phyloP scores from a whole-genome alignment of 305 asterid species.

The Fraxinus platypoda region DNA sequence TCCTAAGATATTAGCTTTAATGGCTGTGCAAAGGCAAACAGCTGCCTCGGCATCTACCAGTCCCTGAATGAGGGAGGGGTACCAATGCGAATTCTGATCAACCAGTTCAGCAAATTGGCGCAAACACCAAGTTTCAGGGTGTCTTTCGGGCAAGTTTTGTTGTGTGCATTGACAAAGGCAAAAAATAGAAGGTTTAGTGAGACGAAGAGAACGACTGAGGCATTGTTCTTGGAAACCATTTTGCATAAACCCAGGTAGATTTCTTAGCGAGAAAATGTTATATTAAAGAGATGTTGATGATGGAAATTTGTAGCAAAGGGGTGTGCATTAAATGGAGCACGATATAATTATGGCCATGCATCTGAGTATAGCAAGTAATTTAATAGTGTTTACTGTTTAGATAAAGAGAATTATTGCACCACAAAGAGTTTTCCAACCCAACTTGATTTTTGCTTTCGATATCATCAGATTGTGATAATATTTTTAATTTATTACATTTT shows the following conservation, averaged over 20 bases:
- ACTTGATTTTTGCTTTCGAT: too few relatives aligned
- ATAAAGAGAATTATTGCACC: not conserved
- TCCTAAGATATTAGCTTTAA: too few relatives aligned
- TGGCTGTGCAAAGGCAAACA: not conserved
- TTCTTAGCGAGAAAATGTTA: not conserved
- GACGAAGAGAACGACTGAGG: not conserved
- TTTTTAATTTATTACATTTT: too few relatives aligned
- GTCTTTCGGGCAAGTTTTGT: not conserved
- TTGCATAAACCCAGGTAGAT: not conserved
- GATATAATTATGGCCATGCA: not conserved
- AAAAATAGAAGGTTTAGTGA: not conserved
- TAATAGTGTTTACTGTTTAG: not conserved
- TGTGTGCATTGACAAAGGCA: not conserved
- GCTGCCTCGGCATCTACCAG: not conserved
- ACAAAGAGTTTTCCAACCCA: not conserved
- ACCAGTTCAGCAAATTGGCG: not conserved
- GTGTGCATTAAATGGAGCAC: not conserved
- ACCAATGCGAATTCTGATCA: not conserved
- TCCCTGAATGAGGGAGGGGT: not conserved
- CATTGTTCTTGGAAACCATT: not conserved
- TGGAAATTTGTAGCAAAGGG: not conserved
- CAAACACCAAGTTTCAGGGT: not conserved
- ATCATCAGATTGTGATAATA: too few relatives aligned
- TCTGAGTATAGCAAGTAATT: not conserved
- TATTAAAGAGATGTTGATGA: not conserved